These are phyloP conservation scores for Corchorus capsularis DNA, from an alignment of 345 rosid genomes.

Conservation along the genomic window DNA sequence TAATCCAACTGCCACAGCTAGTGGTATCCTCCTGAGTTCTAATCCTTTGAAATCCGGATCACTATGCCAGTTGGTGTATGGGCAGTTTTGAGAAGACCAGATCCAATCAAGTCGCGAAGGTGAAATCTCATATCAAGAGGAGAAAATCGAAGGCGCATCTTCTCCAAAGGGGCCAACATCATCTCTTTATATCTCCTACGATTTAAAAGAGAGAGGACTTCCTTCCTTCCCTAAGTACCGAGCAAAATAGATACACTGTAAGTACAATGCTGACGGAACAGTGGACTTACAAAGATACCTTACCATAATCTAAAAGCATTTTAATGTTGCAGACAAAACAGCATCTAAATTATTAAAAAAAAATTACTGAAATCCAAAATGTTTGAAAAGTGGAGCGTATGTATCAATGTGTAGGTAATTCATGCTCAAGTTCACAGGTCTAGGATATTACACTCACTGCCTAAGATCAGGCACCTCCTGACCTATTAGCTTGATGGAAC, in stretches of 20 bases:
- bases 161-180: slow-evolving; percentile 83
- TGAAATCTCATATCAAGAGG: slow-evolving; percentile 94
- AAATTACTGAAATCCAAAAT: not conserved
- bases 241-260: slow-evolving; percentile 14
- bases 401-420: not conserved
- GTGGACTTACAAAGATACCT: not conserved
- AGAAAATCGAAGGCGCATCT: slow-evolving; percentile 74
- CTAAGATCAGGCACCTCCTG: not conserved
- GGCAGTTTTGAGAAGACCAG: slow-evolving; percentile 69
- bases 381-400: not conserved
- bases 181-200: slow-evolving; percentile 88
- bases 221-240: slow-evolving; percentile 79
- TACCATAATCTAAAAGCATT: not conserved
- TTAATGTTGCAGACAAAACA: slow-evolving; percentile 5
- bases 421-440: not conserved
- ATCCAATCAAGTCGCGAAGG: slow-evolving; percentile 91
- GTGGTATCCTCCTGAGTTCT: slow-evolving; percentile 22
- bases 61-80: slow-evolving; percentile 63
- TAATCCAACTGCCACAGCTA: slow-evolving; percentile 11
- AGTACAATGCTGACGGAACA: slow-evolving; percentile 2
- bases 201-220: slow-evolving; percentile 73
- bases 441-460: not conserved
- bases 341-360: not conserved
- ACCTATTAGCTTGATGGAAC: not conserved
- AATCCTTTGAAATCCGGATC: slow-evolving; percentile 66